Conservation (phyloP, 257 asterid species). For the Petunia axillaris region DNA sequence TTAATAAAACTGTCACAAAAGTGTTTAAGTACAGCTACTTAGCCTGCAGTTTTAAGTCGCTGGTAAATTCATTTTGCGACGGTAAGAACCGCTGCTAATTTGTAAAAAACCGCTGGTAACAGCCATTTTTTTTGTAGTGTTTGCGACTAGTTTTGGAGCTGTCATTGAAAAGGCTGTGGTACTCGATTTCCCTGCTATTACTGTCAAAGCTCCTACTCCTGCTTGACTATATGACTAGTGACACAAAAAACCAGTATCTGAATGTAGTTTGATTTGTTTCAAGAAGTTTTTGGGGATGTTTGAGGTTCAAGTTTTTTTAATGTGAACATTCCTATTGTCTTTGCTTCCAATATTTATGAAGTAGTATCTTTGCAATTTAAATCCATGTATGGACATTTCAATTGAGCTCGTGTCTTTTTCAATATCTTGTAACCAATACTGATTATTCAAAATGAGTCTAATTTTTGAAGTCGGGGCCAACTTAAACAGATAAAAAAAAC, state of each 20-base stretch:
- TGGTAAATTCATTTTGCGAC: constrained; percentile 59
- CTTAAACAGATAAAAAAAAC: too few relatives aligned
- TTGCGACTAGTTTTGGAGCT: constrained; percentile 59
- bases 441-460: too few relatives aligned
- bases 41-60: constrained; percentile 64
- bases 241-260: background rate
- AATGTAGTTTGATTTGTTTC: background rate
- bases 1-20: too few relatives aligned
- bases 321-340: background rate
- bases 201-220: constrained; percentile 63
- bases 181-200: constrained; percentile 79
- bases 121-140: constrained; percentile 70
- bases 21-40: too few relatives aligned
- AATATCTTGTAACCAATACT: too few relatives aligned
- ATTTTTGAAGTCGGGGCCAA: too few relatives aligned
- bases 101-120: too few relatives aligned
- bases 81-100: too few relatives aligned
- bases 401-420: too few relatives aligned
- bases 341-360: background rate
- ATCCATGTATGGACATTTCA: too few relatives aligned
- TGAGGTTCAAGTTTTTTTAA: background rate
- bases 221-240: constrained; percentile 31
- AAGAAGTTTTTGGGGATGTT: background rate
- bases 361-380: too few relatives aligned
- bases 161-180: constrained; percentile 74